A percentile compares a stretch with the other conserved stretches of the same genome.
phyloP scores from a whole-genome alignment of 495 filamentous ascomycete genomes.

The Hypoxylon lienhwacheense region DNA sequence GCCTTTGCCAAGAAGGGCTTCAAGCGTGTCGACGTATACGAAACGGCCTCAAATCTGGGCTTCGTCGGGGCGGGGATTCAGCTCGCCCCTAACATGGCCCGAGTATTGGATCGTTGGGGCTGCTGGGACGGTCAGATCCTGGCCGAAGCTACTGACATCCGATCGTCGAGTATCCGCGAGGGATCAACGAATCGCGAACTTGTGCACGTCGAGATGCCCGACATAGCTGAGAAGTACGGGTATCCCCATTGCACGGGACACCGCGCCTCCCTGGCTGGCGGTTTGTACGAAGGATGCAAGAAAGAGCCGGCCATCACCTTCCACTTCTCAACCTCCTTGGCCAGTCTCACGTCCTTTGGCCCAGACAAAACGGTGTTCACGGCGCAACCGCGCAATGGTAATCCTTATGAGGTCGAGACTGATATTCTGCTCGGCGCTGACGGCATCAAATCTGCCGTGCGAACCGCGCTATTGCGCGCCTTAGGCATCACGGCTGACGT shows the following conservation, averaged over 20 bases:
- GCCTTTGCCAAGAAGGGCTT: conserved; percentile 75
- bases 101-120: conserved; percentile 69
- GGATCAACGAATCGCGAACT: conserved; percentile 69
- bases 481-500: conserved; percentile 59
- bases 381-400: conserved; percentile 58
- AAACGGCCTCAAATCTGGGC: conserved; percentile 70
- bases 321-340: conserved; percentile 61
- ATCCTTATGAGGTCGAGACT: conserved; percentile 58
- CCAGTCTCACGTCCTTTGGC: conserved; percentile 57
- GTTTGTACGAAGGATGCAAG: conserved; percentile 67
- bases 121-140: conserved; percentile 71
- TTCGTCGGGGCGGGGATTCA: conserved; percentile 85
- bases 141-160: conserved; percentile 57
- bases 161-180: conserved; percentile 55
- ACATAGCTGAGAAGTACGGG: conserved; percentile 67
- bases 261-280: conserved; percentile 68
- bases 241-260: conserved; percentile 82
- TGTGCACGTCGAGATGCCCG: conserved; percentile 66
- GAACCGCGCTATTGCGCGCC: conserved; percentile 61
- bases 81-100: conserved; percentile 77
- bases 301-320: conserved; percentile 67
- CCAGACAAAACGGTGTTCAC: conserved; percentile 57
- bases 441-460: conserved; percentile 70
- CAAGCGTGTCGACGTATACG: conserved; percentile 70
- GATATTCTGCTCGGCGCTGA: conserved; percentile 74